Evolutionary conservation across 2,329 filamentous ascomycete species (phyloP).

Genomic region (Pseudogymnoascus sp.): DNA sequence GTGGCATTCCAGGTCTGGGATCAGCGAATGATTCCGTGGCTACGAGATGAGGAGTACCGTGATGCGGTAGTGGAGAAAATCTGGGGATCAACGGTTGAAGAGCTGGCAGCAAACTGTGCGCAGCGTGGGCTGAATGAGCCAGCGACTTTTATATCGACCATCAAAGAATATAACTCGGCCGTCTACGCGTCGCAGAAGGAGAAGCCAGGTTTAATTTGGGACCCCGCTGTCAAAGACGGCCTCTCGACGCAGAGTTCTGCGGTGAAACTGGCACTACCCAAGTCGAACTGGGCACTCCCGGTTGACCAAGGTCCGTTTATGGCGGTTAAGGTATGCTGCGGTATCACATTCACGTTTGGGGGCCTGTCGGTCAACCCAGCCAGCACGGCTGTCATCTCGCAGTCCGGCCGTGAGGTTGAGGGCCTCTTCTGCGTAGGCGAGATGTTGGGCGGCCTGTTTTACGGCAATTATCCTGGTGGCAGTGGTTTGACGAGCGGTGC

Average conservation of each 20-base stretch:
- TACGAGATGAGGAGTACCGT: slow-evolving; percentile 56
- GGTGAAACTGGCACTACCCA: slow-evolving; percentile 40
- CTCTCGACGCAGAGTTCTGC: slow-evolving; percentile 50
- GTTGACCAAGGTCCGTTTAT: slow-evolving; percentile 51
- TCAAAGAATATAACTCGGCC: slow-evolving; percentile 52
- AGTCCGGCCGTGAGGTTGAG: slow-evolving; percentile 40
- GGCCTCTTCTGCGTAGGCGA: slow-evolving; percentile 57
- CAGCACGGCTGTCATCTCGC: slow-evolving; percentile 38
- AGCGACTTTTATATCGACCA: slow-evolving; percentile 42
- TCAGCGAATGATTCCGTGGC: slow-evolving; percentile 40
- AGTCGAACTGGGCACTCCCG: slow-evolving; percentile 61
- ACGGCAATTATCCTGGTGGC: slow-evolving; percentile 56
- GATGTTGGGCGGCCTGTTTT: slow-evolving; percentile 60
- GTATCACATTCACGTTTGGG: slow-evolving; percentile 66
- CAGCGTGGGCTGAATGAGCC: slow-evolving; percentile 40
- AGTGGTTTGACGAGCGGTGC: slow-evolving; percentile 54
- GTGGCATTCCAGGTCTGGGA: slow-evolving; percentile 62
- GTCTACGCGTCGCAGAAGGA: slow-evolving; percentile 41
- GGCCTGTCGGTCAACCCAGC: slow-evolving; percentile 33
- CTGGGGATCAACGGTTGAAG: slow-evolving; percentile 33
- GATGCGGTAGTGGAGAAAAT: slow-evolving; percentile 44
- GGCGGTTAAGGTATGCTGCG: slow-evolving; percentile 57
- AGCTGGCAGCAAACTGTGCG: slow-evolving; percentile 45
- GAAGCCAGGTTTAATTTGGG: slow-evolving; percentile 41
- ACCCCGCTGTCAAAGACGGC: slow-evolving; percentile 55